Evolutionary conservation across 495 filamentous ascomycete genomes (phyloP), one percentile per base, ranked within the genome.

Genomic region (Niebla homalea): DNA sequence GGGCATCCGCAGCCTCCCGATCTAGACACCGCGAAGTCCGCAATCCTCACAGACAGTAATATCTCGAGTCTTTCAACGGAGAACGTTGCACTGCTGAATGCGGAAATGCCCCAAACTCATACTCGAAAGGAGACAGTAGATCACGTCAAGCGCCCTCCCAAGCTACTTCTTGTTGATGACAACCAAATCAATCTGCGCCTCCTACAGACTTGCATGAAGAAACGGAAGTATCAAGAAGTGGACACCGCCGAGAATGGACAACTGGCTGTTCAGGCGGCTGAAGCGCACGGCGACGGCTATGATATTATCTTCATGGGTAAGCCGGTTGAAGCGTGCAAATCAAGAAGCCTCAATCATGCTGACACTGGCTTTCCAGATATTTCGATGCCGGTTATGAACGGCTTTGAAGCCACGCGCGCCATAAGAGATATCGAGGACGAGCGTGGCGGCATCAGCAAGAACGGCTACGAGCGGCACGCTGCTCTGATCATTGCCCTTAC

Each of bases 151-250:
- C 55, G 58, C 15, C 43, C 60, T 36, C 54, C 57, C 5, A 62
- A 63, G 21, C 67, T 85, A 5, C 71, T 87, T 0, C 72, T 86
- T 0, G 83, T 87, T 0, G 84, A 88, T 51, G 84, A 88, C 57
- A 88, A 88, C 59, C 67, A 71, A 3, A 85, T 88, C 56, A 88
- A 88, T 54, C 73, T 86, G 32, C 79, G 76, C n/a, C 66, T 86
- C 0, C 73, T 86, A 41, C 64, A 76, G 36, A 78, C 78, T 0
- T 80, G 79, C 51, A 73, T 84, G 69, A 69, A 67, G 29, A 76
- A 71, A 45, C 66, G 74, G 3, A 56, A 65, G 4, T 60, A 74
- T 39, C 43, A 56, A 1, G 57, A 55, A 4, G 53, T 77, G 5
- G 60, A 62, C n/a, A 64, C 69, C 0, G 76, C 74, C 3, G 68